Conservation (phyloP, 2,329 filamentous ascomycete species). For the Teratosphaeria zuluensis region DNA sequence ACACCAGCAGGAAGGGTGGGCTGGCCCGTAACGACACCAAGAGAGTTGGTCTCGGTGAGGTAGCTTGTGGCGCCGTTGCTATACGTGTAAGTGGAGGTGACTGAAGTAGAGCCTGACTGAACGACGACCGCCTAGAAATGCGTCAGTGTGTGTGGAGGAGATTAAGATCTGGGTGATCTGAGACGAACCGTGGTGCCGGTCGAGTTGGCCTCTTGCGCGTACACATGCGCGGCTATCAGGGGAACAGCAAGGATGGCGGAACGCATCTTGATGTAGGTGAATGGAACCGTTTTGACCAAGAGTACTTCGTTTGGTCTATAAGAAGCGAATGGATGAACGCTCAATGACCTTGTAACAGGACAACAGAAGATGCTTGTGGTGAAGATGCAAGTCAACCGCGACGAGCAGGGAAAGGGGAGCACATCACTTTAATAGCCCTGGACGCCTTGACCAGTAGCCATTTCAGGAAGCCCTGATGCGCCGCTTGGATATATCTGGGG, state of each 20-base stretch:
- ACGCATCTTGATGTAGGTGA: slow-evolving; percentile 33
- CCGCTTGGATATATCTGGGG: not conserved
- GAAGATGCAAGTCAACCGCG: not conserved
- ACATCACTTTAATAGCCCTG: not conserved
- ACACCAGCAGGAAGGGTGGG: slow-evolving; percentile 29
- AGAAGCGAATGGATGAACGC: not conserved
- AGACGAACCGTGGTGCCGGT: not conserved
- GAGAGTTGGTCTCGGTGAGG: slow-evolving; percentile 39
- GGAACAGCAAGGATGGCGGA: slow-evolving; percentile 32
- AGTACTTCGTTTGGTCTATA: not conserved
- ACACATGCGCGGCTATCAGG: slow-evolving; percentile 34
- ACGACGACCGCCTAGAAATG: slow-evolving; percentile 6
- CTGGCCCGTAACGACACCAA: slow-evolving; percentile 41
- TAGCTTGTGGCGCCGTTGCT: slow-evolving; percentile 35
- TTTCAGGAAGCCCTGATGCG: not conserved
- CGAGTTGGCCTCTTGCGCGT: slow-evolving; percentile 18
- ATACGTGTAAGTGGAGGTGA: slow-evolving; percentile 24
- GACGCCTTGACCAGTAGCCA: not conserved
- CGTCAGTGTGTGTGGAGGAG: slow-evolving; percentile 2
- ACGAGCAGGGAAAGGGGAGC: not conserved
- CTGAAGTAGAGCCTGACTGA: slow-evolving; percentile 7
- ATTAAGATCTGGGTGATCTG: not conserved
- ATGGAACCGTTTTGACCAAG: not conserved
- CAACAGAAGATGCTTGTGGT: not conserved
- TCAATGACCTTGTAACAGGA: not conserved